Base-by-base conservation (phyloP, 2,329 filamentous ascomycete genomes). In the Hansfordia pulvinata region DNA sequence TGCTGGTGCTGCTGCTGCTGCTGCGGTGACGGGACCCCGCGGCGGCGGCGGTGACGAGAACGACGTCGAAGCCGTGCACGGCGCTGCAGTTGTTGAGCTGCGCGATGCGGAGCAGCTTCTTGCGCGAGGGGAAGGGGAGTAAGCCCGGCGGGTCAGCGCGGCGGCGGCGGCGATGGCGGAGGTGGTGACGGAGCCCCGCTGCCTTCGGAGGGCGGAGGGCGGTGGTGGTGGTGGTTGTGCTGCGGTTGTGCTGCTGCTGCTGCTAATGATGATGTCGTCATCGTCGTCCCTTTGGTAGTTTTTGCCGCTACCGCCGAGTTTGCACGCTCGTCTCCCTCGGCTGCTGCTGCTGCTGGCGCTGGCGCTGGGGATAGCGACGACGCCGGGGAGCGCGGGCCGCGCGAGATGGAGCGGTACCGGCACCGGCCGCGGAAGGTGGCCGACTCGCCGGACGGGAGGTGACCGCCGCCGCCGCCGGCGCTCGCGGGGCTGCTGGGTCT, bases 51-150 rank as follows among this genome's bases (percentile, higher is more conserved):
- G 20, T 7, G 6, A n/a, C 38, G 41, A 12, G 53, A 56, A 19
- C 53, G 40, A 13, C 53, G 56, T 8, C 53, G 54, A 25, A 51
- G 52, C 33, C 61, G 59, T 35, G 58, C 58, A 12, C 60, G 54
- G 20, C 56, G 53, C 18, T 47, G 46, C n/a, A n/a, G n/a, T n/a
- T n/a, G 17, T 52, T 49, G 5, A 55, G 44, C 10, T 60, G 48
- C 9, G 55, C 44, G 20, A 54, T 51, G 30, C 53, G 50, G 10
- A 60, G 48, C 11, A 61, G 39, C 17, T 55, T 50, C 19, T 54
- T 52, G 30, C 52, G 52, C 16, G 51, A 53, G 9, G 60, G 56
- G 3, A 56, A 58, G 10, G 51, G 31, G n/a, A n/a, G n/a, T n/a
- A n/a, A n/a, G n/a, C n/a, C n/a, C n/a, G 12, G n/a, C n/a, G n/a